Evolutionary conservation across 2,329 filamentous ascomycete species (phyloP), one percentile per base, ranked within the genome.

Genomic region (Phyllachora maydis): DNA sequence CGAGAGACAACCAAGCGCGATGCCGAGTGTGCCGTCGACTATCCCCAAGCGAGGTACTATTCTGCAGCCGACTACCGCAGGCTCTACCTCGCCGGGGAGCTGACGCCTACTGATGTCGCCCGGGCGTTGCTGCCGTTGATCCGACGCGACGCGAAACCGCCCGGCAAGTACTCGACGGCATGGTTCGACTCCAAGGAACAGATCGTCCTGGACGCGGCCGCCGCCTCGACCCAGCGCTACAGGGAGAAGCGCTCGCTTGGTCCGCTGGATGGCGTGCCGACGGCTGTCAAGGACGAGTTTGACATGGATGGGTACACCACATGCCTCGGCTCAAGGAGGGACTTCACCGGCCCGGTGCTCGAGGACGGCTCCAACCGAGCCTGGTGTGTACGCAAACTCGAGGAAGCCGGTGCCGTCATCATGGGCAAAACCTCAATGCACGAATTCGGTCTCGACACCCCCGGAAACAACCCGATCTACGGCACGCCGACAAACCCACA

Each of bases 401-500:
- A 73, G 36, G 68, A 77, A 26, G 66, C 70, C 0, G 78, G 78
- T 2, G 74, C 64, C 2, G 52, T 85, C 9, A 51, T 79, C 12
- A 49, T 82, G 5, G 76, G 75, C 9, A 81, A 78, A 47, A 56
- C 65, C 2, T 72, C 59, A 7, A 81, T 83, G 75, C 73, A 81
- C 40, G 76, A 83, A 41, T 56, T 76, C 24, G 76, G 74, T 3
- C 56, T 74, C 30, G 70, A 79, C 35, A 79, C 73, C 0, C 74
- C 70, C 3, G 77, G 77, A 37, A 77, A 76, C 46, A 82, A 83
- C 34, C 65, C 68, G 4, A 64, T 59, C 26, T 61, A 63, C 33
- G 76, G 76, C 21, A 85, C 79, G 0, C 77, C 79, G 1, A 54
- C 57, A 9, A 88, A 88, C 36, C 78, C 78, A 0, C 68, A 77